Evolutionary conservation across 345 rosid species (phyloP).

Genomic region (Euphorbia pulcherrima): DNA sequence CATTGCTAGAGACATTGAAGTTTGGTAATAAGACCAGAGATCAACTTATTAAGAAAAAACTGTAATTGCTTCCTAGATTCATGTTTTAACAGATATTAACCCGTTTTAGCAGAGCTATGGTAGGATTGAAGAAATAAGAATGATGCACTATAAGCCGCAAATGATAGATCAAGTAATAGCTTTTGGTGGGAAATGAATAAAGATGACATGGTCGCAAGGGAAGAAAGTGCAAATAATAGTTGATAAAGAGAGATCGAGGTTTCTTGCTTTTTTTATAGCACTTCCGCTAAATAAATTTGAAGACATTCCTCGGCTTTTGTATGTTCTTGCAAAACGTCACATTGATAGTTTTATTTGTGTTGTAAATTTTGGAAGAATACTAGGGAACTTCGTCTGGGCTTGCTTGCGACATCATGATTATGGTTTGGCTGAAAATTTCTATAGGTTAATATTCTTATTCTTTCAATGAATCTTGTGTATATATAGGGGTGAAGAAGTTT

Average conservation of each 20-base stretch:
- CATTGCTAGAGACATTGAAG: no score
- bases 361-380: conserved; percentile 40
- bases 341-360: no score
- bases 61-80: background rate
- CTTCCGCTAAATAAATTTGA: no score
- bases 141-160: conserved; percentile 61
- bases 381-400: conserved; percentile 91
- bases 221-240: no score
- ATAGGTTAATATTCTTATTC: conserved; percentile 39
- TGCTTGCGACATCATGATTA: conserved; percentile 62
- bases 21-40: no score
- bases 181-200: conserved; percentile 49
- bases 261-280: background rate
- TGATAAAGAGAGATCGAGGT: conserved; percentile 75
- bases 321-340: no score
- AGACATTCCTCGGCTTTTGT: no score
- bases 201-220: conserved; percentile 61
- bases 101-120: conserved; percentile 58
- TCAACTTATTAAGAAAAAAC: no score
- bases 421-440: conserved; percentile 64
- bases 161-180: conserved; percentile 49
- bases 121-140: conserved; percentile 67
- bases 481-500: no score
- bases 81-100: background rate
- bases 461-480: background rate